Conservation (phyloP, 2,329 filamentous ascomycete species). For the Elsinoe batatas region DNA sequence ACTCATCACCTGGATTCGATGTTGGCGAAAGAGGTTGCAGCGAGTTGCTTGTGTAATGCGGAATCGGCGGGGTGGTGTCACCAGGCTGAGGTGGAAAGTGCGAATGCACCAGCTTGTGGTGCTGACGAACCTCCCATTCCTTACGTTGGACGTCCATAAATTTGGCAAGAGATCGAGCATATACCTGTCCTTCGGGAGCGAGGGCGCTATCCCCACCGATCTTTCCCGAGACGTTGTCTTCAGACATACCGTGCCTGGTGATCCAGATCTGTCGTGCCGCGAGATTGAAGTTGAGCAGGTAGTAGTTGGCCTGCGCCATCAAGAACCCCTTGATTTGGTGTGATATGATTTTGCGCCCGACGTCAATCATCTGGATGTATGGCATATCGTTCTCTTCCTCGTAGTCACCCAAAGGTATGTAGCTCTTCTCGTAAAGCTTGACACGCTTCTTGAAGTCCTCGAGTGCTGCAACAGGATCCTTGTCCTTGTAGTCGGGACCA, state of each 20-base stretch:
- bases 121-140: slow-evolving; percentile 75
- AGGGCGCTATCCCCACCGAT: slow-evolving; percentile 85
- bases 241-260: slow-evolving; percentile 83
- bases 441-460: slow-evolving; percentile 90
- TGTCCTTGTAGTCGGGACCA: slow-evolving; percentile 89
- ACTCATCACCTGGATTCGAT: background rate
- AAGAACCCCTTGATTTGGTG: slow-evolving; percentile 88
- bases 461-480: slow-evolving; percentile 76
- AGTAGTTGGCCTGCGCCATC: slow-evolving; percentile 84
- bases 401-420: slow-evolving; percentile 79
- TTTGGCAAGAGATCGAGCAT: slow-evolving; percentile 65
- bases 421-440: slow-evolving; percentile 85
- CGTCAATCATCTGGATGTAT: slow-evolving; percentile 96
- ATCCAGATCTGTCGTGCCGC: slow-evolving; percentile 97
- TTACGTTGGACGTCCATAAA: slow-evolving; percentile 76
- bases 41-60: slow-evolving; percentile 55
- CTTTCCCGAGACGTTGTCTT: slow-evolving; percentile 77
- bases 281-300: slow-evolving; percentile 92
- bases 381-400: slow-evolving; percentile 87
- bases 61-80: slow-evolving; percentile 90
- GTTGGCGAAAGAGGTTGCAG: slow-evolving; percentile 18
- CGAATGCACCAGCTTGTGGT: slow-evolving; percentile 62
- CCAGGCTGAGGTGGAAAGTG: slow-evolving; percentile 85
- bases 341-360: slow-evolving; percentile 85
- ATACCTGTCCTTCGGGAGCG: slow-evolving; percentile 68